Conservation (phyloP, 116 monocot species). For the Cymodocea nodosa region DNA sequence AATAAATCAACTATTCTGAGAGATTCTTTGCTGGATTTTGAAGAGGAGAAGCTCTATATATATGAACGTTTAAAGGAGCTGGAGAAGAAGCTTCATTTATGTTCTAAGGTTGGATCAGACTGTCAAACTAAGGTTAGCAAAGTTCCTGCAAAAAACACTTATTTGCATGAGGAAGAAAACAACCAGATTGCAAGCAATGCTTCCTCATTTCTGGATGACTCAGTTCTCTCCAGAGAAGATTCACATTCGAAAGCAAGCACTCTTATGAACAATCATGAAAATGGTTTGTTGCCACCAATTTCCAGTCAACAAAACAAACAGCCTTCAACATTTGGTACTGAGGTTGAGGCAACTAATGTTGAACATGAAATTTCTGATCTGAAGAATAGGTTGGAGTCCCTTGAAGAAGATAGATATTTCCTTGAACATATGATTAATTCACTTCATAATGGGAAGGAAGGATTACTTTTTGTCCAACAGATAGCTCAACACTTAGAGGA, state of each 20-base stretch:
- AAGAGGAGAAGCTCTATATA: conserved; percentile 61
- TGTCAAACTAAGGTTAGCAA: neutral
- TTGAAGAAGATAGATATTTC: conserved; percentile 70
- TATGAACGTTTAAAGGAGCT: conserved; percentile 38
- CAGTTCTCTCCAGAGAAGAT: neutral
- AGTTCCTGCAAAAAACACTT: neutral
- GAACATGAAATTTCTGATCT: conserved; percentile 42
- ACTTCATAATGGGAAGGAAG: conserved; percentile 60
- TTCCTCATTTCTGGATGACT: neutral
- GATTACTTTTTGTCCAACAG: conserved; percentile 49
- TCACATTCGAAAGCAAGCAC: neutral
- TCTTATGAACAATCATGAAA: conserved; percentile 9
- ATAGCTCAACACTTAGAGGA: conserved; percentile 60
- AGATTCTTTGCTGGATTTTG: conserved; percentile 27
- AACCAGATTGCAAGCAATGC: neutral
- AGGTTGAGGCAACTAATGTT: conserved; percentile 23
- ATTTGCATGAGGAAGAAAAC: neutral
- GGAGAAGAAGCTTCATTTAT: conserved; percentile 38
- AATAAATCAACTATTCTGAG: neutral
- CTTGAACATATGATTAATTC: conserved; percentile 75
- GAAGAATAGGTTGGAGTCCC: conserved; percentile 56
- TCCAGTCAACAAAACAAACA: neutral
- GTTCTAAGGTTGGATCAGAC: conserved; percentile 9
- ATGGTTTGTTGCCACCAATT: neutral
- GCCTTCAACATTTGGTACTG: neutral